Base-by-base conservation (phyloP, 495 filamentous ascomycete species). In the Chaetomium fimeti region DNA sequence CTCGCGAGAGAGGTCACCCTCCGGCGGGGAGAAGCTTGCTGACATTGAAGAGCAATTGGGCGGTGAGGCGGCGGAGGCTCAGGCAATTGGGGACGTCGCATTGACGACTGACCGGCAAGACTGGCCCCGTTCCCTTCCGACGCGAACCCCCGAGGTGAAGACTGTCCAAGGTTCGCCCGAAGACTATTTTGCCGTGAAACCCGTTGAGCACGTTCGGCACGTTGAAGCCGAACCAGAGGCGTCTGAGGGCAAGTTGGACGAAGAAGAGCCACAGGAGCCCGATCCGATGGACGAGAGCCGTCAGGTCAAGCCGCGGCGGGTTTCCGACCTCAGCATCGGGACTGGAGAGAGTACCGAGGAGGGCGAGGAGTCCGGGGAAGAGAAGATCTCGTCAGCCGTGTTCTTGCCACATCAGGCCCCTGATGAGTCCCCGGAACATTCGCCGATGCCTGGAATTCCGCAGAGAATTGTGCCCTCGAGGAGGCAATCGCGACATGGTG, bases 351-450 rank as follows among this genome's bases (percentile, higher is more conserved):
- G 75, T 62, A 76, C 75, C 58, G 82, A 84, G 69, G 89, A 90
- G 59, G 89, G 89, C 40, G 91, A 96, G 28, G 91, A 94, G 60
- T 92, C 91, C 48, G 90, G 90, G 25, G 86, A 92, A 72, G 94
- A 98, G 71, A 91, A 96, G 74, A 97, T 98, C 54, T 93, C 90
- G 11, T 97, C 93, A 47, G 93, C 93, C 13, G 81, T 96, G 58
- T 98, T 98, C 75, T 85, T 94, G 66, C 94, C 94, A 22, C 94
- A 98, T 78, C 87, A 90, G 76, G 83, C 83, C 59, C 83, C 83
- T 69, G 79, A 84, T 56, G 75, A 82, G 48, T 78, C 82, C 63
- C 72, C 78, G 63, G 78, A 85, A 62, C 72, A 77, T 64, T 61
- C 68, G 65, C 75, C 73, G 67, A 78, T 68, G 56, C 74, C 66